Percentiles rank a stretch among this genome's conserved stretches.
Evolutionary conservation across 345 rosid genomes (phyloP).

Genomic region (Theobroma cacao): DNA sequence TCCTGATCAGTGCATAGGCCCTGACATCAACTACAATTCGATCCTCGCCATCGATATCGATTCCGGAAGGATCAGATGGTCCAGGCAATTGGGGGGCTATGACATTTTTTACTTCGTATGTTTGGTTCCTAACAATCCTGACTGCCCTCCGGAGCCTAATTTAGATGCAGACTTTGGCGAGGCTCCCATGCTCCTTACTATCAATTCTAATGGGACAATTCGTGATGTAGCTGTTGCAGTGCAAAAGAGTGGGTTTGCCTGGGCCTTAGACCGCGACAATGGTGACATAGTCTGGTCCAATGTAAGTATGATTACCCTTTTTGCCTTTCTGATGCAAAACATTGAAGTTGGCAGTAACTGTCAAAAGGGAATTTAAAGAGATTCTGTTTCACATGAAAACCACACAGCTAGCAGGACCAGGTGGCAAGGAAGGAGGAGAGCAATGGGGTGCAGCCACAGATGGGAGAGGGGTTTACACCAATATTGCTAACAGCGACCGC

Average conservation of each 20-base stretch:
- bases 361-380: background rate
- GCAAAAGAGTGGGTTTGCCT: constrained; percentile 49
- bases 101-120: constrained; percentile 43
- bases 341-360: background rate
- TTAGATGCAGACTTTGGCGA: constrained; percentile 55
- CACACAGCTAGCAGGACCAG: constrained; percentile 26
- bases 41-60: constrained; percentile 30
- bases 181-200: constrained; percentile 36
- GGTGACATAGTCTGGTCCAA: constrained; percentile 40
- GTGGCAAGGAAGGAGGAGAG: constrained; percentile 29
- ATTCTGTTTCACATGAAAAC: background rate
- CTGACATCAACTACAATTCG: constrained; percentile 32
- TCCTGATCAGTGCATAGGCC: constrained; percentile 39
- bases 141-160: constrained; percentile 51
- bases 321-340: background rate
- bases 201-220: constrained; percentile 2
- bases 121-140: constrained; percentile 39
- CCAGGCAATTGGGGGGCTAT: constrained; percentile 41
- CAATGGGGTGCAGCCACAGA: constrained; percentile 36
- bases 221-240: constrained; percentile 34
- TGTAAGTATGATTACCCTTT: constrained; percentile 17
- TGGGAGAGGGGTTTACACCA: constrained; percentile 26
- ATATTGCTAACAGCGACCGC: constrained; percentile 22
- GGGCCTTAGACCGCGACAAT: constrained; percentile 43
- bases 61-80: constrained; percentile 34